Evolutionary conservation across 805 yeast species (phyloP).

Genomic region (Ogataea sp.): DNA sequence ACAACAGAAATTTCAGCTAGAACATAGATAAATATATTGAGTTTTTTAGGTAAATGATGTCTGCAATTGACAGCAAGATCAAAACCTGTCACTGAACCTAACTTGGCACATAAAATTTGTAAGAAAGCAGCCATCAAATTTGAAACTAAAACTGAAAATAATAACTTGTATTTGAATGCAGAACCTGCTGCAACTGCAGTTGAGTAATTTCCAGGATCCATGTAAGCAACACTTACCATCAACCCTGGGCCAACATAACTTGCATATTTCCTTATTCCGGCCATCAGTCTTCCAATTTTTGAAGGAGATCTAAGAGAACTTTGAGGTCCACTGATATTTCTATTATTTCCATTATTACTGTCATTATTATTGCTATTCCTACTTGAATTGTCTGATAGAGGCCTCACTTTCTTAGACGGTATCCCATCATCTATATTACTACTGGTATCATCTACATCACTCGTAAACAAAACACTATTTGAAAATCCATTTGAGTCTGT

Average conservation of each 20-base stretch:
- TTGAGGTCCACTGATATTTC: too few relatives aligned
- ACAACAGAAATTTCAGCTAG: conserved; percentile 87
- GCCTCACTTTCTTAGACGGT: too few relatives aligned
- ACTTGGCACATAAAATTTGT: conserved; percentile 76
- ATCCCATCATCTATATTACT: too few relatives aligned
- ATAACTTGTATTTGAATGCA: conserved; percentile 66
- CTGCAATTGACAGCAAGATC: conserved; percentile 87
- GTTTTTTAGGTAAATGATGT: conserved; percentile 54
- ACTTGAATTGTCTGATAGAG: too few relatives aligned
- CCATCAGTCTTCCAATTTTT: neutral
- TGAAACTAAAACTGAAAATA: conserved; percentile 72
- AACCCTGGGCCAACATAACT: conserved; percentile 83
- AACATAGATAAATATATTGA: conserved; percentile 57
- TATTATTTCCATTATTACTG: too few relatives aligned
- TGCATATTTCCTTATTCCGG: conserved; percentile 25
- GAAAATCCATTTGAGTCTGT: too few relatives aligned
- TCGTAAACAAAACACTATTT: too few relatives aligned
- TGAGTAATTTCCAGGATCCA: conserved; percentile 97
- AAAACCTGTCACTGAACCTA: conserved; percentile 91
- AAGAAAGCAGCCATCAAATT: conserved; percentile 82
- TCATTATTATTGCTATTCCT: too few relatives aligned
- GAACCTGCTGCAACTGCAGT: conserved; percentile 95
- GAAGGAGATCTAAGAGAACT: too few relatives aligned
- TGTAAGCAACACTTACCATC: conserved; percentile 90
- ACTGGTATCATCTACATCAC: too few relatives aligned